Percentiles rank a stretch among this genome's conserved stretches.
Conservation (phyloP, 148 eudicot species). For the Vaccinium corymbosum region DNA sequence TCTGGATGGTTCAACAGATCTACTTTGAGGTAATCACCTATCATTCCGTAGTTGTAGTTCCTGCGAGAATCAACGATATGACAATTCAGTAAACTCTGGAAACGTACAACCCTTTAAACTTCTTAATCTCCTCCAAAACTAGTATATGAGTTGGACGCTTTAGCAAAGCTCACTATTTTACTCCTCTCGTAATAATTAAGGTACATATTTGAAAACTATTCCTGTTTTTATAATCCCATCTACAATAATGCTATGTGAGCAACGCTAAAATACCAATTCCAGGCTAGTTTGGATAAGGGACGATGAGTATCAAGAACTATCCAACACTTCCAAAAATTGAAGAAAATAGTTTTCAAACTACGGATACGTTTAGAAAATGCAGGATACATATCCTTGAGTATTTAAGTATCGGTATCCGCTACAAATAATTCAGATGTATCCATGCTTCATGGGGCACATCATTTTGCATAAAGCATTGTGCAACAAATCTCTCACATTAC, state of each 20-base stretch:
- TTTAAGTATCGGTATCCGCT: not conserved
- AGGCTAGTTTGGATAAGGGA: not conserved
- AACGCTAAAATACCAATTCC: not conserved
- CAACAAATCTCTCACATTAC: not conserved
- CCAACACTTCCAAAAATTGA: not conserved
- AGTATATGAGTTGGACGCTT: no score
- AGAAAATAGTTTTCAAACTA: not conserved
- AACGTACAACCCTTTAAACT: no score
- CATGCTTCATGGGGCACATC: not conserved
- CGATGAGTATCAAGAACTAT: not conserved
- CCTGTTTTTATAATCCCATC: not conserved
- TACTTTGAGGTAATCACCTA: conserved; percentile 60
- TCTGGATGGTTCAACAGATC: conserved; percentile 87
- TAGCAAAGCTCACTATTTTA: not conserved
- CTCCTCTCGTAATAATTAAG: not conserved
- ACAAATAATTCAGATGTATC: not conserved
- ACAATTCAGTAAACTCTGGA: no score
- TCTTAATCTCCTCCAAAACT: no score
- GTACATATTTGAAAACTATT: not conserved
- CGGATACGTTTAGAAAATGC: not conserved
- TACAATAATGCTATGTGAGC: not conserved
- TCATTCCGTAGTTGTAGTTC: conserved; percentile 84
- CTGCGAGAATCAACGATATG: conserved; percentile 23
- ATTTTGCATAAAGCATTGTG: not conserved
- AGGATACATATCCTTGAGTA: not conserved